Base-by-base conservation (phyloP, 768 basidiomycete species). In the Leccinum variicolor region DNA sequence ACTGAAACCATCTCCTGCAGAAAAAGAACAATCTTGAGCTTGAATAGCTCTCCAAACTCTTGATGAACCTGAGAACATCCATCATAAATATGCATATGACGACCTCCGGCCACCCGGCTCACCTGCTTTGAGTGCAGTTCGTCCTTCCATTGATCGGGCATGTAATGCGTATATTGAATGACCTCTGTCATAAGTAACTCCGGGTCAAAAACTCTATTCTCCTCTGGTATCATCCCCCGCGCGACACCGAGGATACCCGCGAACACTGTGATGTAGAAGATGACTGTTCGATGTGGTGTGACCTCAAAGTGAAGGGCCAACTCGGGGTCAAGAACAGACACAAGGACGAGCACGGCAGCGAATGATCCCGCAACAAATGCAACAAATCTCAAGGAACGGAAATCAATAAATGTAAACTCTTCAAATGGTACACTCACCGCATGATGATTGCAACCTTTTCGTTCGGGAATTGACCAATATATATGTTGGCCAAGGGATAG, bases 401-500 rank as follows among this genome's bases (percentile, higher is more conserved):
- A 4, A 33, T 69, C 8, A 48, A 54, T 9, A 43, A 46, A 6
- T 13, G 6, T n/a, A n/a, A 43, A 33, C 45, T 13, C 15, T 19
- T 13, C 51, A 15, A 33, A 62, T 25, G 25, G 36, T 31, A 53
- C 34, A 70, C 86, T 39, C 66, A 95, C 94, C 94, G 85, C 83
- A 95, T 92, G 60, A 94, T 79, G 33, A 97, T 75, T 0, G 94
- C 88, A 19, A 94, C 78, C 67, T 95, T 90, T 67, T 94, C 94
- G 64, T 98, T 98, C 0, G 97, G 97, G 69, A 97, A 99, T 68
- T 98, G 97, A 23, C 93, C 92, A 60, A 98, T 94, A 70, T 98
- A 99, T 80, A 94, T 89, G 70, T 88, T 94, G 11, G 97, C 91
- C 10, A 86, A 76, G 0, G 92, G 93, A 64, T 95, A 93, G 55